These are phyloP conservation scores for Microbotryum saponariae DNA, from an alignment of 1,284 basidiomycete genomes.

Conservation along the genomic window DNA sequence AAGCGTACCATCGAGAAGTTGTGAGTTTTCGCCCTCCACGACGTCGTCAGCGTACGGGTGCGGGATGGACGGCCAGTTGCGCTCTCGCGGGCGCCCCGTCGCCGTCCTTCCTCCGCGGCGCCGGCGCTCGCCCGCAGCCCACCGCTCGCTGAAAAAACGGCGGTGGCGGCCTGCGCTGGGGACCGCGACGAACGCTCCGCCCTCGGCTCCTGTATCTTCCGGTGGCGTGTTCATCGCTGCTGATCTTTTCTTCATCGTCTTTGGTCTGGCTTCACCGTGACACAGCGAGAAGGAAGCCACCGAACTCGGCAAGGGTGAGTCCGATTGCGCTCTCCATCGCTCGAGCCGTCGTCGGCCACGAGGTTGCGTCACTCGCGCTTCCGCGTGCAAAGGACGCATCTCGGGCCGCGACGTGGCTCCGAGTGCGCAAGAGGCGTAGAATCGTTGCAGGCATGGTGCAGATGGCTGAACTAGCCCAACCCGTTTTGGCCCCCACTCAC, in stretches of 20 bases:
- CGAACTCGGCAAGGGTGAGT: constrained; percentile 99
- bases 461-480: not conserved
- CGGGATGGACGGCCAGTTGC: too few species aligned
- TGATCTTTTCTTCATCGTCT: not conserved
- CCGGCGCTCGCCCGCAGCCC: too few species aligned
- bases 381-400: not conserved
- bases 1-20: constrained; percentile 99
- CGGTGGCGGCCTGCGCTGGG: too few species aligned
- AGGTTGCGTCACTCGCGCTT: not conserved
- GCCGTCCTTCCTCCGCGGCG: too few species aligned
- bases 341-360: not conserved
- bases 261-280: not conserved
- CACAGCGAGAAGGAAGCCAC: constrained; percentile 93
- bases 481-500: not conserved
- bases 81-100: too few species aligned
- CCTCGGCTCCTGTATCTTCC: not conserved
- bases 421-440: too few species aligned
- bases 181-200: too few species aligned
- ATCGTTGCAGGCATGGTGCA: too few species aligned
- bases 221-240: not conserved
- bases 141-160: too few species aligned
- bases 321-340: not conserved
- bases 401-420: too few species aligned
- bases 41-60: too few species aligned
- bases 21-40: constrained; percentile 4